A percentile compares a stretch with the other conserved stretches of the same genome.
phyloP scores from a whole-genome alignment of 208 protist genomes.

The Crithidia expoeki region DNA sequence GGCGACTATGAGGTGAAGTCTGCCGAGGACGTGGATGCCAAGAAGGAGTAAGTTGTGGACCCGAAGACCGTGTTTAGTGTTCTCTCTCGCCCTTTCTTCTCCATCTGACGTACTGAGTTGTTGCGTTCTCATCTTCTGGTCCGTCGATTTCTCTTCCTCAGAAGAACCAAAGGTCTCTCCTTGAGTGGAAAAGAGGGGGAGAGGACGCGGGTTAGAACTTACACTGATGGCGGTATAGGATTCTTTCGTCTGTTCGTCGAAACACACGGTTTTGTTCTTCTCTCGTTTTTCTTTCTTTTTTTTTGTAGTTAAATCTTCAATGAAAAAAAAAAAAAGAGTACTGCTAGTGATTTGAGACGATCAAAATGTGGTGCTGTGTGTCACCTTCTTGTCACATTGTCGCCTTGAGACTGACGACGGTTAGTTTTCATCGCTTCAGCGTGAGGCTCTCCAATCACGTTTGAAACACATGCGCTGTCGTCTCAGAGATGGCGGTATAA shows the following conservation, averaged over 20 bases:
- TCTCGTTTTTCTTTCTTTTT: slow-evolving; percentile 15
- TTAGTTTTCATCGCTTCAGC: no score
- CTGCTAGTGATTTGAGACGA: no score
- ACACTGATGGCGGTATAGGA: not conserved
- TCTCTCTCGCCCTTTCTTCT: not conserved
- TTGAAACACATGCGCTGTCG: no score
- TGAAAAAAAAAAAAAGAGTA: slow-evolving; percentile 24
- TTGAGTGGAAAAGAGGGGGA: not conserved
- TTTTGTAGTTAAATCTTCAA: slow-evolving; percentile 2
- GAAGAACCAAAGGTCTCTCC: not conserved
- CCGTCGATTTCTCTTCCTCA: not conserved
- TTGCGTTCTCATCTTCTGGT: not conserved
- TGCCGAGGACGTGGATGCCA: slow-evolving; percentile 69
- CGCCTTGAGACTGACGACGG: no score
- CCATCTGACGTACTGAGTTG: not conserved
- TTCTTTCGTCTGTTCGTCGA: slow-evolving; percentile 14
- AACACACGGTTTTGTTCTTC: slow-evolving; percentile 18
- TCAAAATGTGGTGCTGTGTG: no score
- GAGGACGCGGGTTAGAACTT: not conserved
- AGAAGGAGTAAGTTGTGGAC: slow-evolving; percentile 36
- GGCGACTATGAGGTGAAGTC: slow-evolving; percentile 88
- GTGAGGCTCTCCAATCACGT: no score
- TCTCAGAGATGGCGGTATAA: no score
- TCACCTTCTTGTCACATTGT: no score
- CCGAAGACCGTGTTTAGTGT: slow-evolving; percentile 3